Percentiles rank a stretch among this genome's conserved stretches.
phyloP scores from a whole-genome alignment of 2,329 filamentous ascomycete genomes.

The Periconia sp. region DNA sequence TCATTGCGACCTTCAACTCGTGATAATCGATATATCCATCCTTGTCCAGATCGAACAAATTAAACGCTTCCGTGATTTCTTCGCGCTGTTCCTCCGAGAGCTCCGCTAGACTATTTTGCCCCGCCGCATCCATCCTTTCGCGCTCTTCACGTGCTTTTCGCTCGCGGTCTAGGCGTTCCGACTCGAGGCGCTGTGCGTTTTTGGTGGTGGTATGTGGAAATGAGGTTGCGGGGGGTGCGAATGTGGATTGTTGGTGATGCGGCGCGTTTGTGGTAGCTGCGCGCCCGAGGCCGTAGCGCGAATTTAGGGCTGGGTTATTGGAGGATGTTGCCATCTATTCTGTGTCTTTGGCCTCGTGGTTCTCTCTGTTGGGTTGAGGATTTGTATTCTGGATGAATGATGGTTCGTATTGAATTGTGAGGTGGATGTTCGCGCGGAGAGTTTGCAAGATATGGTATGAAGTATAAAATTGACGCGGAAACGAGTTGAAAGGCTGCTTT shows the following conservation, averaged over 20 bases:
- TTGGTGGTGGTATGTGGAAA: conserved; percentile 45
- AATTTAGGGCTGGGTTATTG: conserved; percentile 57
- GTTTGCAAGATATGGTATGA: background rate
- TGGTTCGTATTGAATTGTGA: background rate
- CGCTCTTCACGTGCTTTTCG: conserved; percentile 41
- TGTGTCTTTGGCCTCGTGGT: conserved; percentile 1
- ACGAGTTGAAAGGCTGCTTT: conserved; percentile 8
- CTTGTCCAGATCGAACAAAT: conserved; percentile 94
- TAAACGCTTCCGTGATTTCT: conserved; percentile 95
- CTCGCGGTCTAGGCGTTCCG: conserved; percentile 45
- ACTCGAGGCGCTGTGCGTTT: conserved; percentile 44
- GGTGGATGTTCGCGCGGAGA: background rate
- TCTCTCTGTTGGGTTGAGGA: conserved; percentile 10
- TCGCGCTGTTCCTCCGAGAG: conserved; percentile 87
- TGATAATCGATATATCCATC: conserved; percentile 95
- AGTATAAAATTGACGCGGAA: background rate
- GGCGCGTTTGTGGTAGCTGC: conserved; percentile 5
- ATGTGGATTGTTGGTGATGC: conserved; percentile 21
- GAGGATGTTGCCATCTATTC: conserved; percentile 54
- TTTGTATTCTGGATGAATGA: conserved; percentile 1
- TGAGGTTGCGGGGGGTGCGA: conserved; percentile 37
- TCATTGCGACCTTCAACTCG: conserved; percentile 94
- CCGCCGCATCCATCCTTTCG: conserved; percentile 47
- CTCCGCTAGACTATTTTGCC: conserved; percentile 53
- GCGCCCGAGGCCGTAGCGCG: conserved; percentile 55